Percentiles rank a stretch among this genome's conserved stretches.
phyloP scores from a whole-genome alignment of 495 filamentous ascomycete genomes.

The Talaromyces trachyspermus region DNA sequence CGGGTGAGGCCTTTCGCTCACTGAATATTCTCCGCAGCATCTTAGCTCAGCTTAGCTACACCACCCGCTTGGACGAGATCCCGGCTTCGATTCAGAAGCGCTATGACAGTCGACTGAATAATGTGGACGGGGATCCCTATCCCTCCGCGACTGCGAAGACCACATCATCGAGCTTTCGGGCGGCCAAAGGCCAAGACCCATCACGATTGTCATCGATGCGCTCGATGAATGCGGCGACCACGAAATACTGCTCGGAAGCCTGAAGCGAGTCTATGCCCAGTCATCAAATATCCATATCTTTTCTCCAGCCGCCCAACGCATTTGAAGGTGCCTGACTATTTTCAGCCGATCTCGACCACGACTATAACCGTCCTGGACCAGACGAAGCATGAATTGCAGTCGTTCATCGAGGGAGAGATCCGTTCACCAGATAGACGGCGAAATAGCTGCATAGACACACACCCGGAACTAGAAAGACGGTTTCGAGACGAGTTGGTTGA shows the following conservation, averaged over 20 bases:
- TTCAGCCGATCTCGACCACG: background rate
- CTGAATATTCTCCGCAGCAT: background rate
- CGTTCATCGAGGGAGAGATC: background rate
- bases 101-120: background rate
- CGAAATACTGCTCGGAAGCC: background rate
- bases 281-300: background rate
- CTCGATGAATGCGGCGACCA: slow-evolving; percentile 11
- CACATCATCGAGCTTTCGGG: background rate
- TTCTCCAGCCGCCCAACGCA: background rate
- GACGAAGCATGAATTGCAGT: background rate
- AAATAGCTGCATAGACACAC: background rate
- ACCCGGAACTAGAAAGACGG: background rate
- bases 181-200: background rate
- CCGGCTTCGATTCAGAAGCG: background rate
- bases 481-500: background rate
- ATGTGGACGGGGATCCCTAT: background rate
- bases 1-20: background rate
- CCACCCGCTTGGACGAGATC: background rate
- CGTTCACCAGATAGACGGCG: background rate
- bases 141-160: background rate
- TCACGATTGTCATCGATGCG: slow-evolving; percentile 16
- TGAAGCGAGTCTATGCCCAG: background rate
- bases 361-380: background rate
- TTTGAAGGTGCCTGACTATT: background rate
- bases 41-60: background rate